Base-by-base conservation (phyloP, 176 grass and related monocot species). In the Chrysopogon serrulatus region DNA sequence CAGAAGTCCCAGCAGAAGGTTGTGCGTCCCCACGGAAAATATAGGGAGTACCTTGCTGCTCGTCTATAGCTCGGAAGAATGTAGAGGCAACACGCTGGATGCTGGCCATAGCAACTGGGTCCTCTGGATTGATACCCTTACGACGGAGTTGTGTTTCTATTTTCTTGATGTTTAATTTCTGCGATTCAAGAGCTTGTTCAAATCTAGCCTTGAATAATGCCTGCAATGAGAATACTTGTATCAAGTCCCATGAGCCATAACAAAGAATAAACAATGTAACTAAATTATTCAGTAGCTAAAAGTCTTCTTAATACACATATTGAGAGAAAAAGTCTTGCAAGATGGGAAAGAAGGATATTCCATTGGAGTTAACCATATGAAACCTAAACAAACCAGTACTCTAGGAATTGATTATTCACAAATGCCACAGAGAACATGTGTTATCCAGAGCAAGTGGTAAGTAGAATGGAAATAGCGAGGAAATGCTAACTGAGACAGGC, bases 131-230 rank as follows among this genome's bases (percentile, higher is more conserved):
- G 79, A 98, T 80, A 88, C 96, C 96, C 83, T 98, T 95, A 27
- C 96, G 93, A 66, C 96, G 89, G 51, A 98, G 91, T 74, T 85
- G 86, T 23, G 89, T 94, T 64, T 98, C 96, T 76, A 98, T 93
- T 82, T 98, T 93, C 85, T 95, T 98, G 66, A 98, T 98, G 65
- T 98, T 98, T 77, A 98, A 86, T 81, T 95, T 94, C 68, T 98
- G 96, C 10, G 96, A 98, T 77, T 98, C 96, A 43, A 98, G 92
- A 26, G 96, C 93, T 87, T 98, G 96, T 80, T 93, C 96, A 90
- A 92, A 98, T 81, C 96, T 95, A 71, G 96, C 96, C 81, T 98
- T 98, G 85, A 98, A 98, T 72, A 98, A 90, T 84, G 96, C 96
- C 96, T 98, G 85, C 27, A 84, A 45, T 44, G 45, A 65, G n/a